Base-by-base conservation (phyloP, 164 flowering plant species). In the Santalum album region DNA sequence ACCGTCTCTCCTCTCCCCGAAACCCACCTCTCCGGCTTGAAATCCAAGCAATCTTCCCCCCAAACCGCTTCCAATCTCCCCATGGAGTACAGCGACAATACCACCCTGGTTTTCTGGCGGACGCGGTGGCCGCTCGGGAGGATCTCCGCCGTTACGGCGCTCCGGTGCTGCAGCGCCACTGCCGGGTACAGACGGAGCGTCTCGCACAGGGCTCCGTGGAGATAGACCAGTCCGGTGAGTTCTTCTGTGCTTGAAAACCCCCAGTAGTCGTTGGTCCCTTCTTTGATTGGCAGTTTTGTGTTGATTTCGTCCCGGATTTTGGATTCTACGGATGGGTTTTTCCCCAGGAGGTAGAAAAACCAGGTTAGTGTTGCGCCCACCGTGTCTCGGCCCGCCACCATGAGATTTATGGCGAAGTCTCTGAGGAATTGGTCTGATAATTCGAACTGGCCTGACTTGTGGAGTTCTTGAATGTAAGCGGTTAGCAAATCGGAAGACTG, bases 11-110 rank as follows among this genome's bases (percentile, higher is more conserved):
- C 72, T 19, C 43, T 25, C 19, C 57, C 66, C 0, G 67, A 38
- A 7, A 82, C 69, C 84, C 84, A 82, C 48, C 82, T 61, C 65
- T 82, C 79, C 0, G 82, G 84, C 67, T 54, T 75, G 61, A 74
- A 79, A 48, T 75, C 77, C 40, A 26, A 16, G 67, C 81, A 70
- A 24, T 79, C 83, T 80, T 18, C 68, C 51, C 7, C 87, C 87
- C 84, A 82, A 1, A 77, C 49, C 25, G 51, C 40, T 22, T 64
- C 60, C 74, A 70, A 69, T 38, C 75, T 65, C 6, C 70, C 84
- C 72, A 72, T 72, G 0, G 76, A 42, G 49, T 66, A 75, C 6
- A 61, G 21, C 1, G 58, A 51, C 11, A 60, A 42, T 39, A 75
- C 16, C 6, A 75, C 56, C 49, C 20, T 64, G 49, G 19, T 52